Evolutionary conservation across 768 basidiomycete genomes (phyloP).

Genomic region (Lactarius tabidus): DNA sequence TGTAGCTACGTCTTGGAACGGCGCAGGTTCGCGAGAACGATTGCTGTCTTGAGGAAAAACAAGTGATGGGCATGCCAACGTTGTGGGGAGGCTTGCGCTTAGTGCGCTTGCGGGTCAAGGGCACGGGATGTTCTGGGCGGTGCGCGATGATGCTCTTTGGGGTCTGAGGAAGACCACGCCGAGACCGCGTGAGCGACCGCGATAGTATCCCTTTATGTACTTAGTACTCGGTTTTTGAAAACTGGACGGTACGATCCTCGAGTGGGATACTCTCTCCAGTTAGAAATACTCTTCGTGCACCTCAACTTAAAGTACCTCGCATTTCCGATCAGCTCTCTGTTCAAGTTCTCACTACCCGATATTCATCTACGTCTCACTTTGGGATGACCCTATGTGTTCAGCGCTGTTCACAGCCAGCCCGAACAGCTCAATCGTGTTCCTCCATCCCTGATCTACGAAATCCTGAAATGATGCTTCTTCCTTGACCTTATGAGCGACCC

Average conservation of each 20-base stretch:
- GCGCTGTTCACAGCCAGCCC: conserved; percentile 36
- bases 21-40: neutral
- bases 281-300: neutral
- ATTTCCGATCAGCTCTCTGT: neutral
- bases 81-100: neutral
- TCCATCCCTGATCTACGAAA: conserved; percentile 54
- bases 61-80: neutral
- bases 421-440: conserved; percentile 62
- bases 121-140: neutral
- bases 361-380: neutral
- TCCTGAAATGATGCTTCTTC: conserved; percentile 48
- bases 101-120: neutral
- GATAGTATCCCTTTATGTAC: neutral
- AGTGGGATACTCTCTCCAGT: neutral
- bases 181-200: neutral
- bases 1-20: neutral
- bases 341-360: neutral
- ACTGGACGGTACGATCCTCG: neutral
- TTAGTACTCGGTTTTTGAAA: neutral
- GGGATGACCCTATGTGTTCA: neutral
- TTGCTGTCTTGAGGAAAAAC: neutral
- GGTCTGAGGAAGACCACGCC: too few species aligned
- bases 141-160: neutral
- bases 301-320: neutral
- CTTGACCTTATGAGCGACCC: conserved; percentile 54